Evolutionary conservation across 2,329 filamentous ascomycete genomes (phyloP).

Genomic region (Aspergillus luchuensis): DNA sequence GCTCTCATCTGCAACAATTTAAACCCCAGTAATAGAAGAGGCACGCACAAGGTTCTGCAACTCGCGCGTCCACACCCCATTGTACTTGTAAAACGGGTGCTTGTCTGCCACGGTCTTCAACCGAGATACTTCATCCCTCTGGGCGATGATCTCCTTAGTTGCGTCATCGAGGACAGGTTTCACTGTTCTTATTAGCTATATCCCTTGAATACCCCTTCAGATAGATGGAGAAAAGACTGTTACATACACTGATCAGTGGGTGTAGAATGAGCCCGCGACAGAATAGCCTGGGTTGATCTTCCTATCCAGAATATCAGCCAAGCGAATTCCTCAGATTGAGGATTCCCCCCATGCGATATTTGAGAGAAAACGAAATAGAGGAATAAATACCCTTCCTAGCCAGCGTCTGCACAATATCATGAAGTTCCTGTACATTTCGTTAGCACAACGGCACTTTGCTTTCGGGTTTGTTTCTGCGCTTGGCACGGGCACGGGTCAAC

Average conservation of each 20-base stretch:
- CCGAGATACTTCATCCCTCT: constrained; percentile 69
- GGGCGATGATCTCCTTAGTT: constrained; percentile 68
- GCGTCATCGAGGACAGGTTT: constrained; percentile 68
- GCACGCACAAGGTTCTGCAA: constrained; percentile 74
- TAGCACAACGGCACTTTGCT: constrained; percentile 18
- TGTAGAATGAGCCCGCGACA: constrained; percentile 89
- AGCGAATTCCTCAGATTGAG: too few species aligned
- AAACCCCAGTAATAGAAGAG: not conserved
- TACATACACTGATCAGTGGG: constrained; percentile 63
- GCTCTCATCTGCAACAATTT: not conserved
- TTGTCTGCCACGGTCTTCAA: constrained; percentile 74
- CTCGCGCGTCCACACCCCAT: constrained; percentile 79
- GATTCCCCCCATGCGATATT: too few species aligned
- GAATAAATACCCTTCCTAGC: constrained; percentile 67
- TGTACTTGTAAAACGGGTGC: constrained; percentile 98
- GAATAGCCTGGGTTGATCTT: constrained; percentile 75
- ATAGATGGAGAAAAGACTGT: not conserved
- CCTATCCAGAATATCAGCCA: constrained; percentile 46
- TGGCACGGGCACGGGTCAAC: constrained; percentile 23
- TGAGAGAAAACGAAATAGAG: too few species aligned
- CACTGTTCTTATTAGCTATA: constrained; percentile 53
- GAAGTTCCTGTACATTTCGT: constrained; percentile 61
- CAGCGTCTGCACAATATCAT: constrained; percentile 76
- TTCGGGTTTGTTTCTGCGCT: not conserved
- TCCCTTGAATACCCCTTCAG: not conserved